A percentile compares a stretch with the other conserved stretches of the same genome.
Conservation (phyloP, 2,329 filamentous ascomycete genomes). For the Pseudocercospora musae region DNA sequence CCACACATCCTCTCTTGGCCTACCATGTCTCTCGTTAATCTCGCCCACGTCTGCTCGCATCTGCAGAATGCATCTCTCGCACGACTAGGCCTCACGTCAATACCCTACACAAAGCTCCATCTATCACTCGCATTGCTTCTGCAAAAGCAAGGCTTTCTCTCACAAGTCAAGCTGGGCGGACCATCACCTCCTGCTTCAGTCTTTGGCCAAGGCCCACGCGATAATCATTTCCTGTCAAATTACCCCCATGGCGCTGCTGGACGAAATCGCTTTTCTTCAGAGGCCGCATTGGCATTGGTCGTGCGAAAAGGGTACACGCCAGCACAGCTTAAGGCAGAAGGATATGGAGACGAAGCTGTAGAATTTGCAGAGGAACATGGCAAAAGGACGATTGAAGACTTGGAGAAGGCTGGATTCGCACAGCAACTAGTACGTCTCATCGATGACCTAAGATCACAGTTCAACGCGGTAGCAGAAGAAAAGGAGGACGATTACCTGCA, state of each 20-base stretch:
- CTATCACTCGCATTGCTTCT: constrained; percentile 71
- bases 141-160: constrained; percentile 78
- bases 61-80: constrained; percentile 84
- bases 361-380: constrained; percentile 26
- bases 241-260: constrained; percentile 27
- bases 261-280: constrained; percentile 21
- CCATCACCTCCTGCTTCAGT: constrained; percentile 50
- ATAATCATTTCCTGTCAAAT: constrained; percentile 29
- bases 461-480: constrained; percentile 16
- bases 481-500: constrained; percentile 12
- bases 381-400: constrained; percentile 22
- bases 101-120: constrained; percentile 78
- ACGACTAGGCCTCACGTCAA: constrained; percentile 78
- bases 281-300: constrained; percentile 30
- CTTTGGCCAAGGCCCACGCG: constrained; percentile 31
- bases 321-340: constrained; percentile 18
- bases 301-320: constrained; percentile 22
- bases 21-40: constrained; percentile 68
- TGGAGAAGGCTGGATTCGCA: constrained; percentile 29
- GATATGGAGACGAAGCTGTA: constrained; percentile 27
- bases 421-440: constrained; percentile 23
- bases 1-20: constrained; percentile 1
- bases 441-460: constrained; percentile 16
- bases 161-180: constrained; percentile 72
- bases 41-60: constrained; percentile 82